These are phyloP conservation scores for Populus alba DNA, from an alignment of 345 rosid genomes.

Conservation along the genomic window DNA sequence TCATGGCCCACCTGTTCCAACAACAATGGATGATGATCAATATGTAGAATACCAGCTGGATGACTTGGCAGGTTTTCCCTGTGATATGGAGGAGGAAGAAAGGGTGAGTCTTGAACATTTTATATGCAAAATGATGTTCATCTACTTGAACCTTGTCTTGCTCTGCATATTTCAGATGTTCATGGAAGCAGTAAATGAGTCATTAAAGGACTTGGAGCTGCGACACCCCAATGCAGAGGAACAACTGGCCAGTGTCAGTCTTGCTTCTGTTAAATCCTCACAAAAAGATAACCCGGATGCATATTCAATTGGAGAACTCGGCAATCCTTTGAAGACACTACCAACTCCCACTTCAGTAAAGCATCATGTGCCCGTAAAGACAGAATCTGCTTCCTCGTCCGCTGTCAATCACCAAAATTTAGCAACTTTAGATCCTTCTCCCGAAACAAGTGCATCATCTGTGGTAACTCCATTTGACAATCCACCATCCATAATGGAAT, in stretches of 20 bases:
- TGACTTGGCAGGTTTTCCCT: conserved; percentile 73
- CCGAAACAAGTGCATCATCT: conserved; percentile 29
- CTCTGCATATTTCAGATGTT: conserved; percentile 58
- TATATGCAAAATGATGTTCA: neutral
- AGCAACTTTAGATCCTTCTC: conserved; percentile 29
- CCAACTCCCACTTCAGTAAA: conserved; percentile 7
- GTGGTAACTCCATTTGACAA: conserved; percentile 15
- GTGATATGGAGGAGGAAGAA: conserved; percentile 77
- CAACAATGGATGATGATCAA: conserved; percentile 60
- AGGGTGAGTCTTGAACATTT: conserved; percentile 41
- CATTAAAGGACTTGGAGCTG: conserved; percentile 59
- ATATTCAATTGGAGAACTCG: conserved; percentile 8
- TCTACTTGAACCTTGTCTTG: neutral
- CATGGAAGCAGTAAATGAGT: conserved; percentile 74
- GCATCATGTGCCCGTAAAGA: conserved; percentile 26
- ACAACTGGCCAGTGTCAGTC: conserved; percentile 6
- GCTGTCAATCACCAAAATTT: conserved; percentile 16
- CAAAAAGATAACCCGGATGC: conserved; percentile 19
- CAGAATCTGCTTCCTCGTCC: conserved; percentile 34
- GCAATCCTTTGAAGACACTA: neutral
- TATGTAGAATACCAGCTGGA: conserved; percentile 80
- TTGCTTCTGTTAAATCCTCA: conserved; percentile 29
- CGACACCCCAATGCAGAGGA: conserved; percentile 20
- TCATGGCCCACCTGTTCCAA: conserved; percentile 52
- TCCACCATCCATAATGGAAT: conserved; percentile 21